These are phyloP conservation scores for Phyllosticta ampelicida DNA, from an alignment of 2,329 filamentous ascomycete genomes.

Conservation along the genomic window DNA sequence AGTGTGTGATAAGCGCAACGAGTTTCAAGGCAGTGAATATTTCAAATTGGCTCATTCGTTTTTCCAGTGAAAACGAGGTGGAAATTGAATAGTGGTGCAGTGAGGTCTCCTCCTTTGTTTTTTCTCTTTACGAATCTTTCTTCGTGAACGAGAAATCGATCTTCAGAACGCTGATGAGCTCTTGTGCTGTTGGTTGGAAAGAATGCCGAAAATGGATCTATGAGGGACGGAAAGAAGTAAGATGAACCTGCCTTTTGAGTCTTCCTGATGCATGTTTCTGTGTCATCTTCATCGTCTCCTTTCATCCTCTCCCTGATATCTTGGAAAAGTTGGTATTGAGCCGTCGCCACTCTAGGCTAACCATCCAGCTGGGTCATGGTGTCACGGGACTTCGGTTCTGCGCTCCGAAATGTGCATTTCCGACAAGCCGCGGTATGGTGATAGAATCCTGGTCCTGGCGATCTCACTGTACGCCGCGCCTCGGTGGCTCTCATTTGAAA, in stretches of 20 bases:
- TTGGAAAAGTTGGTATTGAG: neutral
- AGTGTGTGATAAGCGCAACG: neutral
- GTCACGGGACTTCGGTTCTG: neutral
- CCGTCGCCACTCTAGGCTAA: neutral
- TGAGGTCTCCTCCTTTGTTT: no score
- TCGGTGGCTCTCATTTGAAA: neutral
- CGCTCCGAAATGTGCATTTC: neutral
- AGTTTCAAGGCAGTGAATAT: neutral
- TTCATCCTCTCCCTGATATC: no score
- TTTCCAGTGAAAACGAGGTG: neutral
- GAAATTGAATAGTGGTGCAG: neutral
- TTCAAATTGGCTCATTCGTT: neutral
- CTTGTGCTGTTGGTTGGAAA: no score
- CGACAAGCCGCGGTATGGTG: neutral
- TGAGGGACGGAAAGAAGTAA: no score
- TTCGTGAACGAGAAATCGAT: no score
- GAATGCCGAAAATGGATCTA: no score
- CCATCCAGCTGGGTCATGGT: neutral
- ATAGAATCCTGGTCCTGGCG: neutral
- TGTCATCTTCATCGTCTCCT: no score
- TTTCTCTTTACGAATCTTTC: no score
- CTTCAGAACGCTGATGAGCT: no score
- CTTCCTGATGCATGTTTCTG: no score
- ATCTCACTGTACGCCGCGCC: neutral
- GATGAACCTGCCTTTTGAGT: no score